Base-by-base conservation (phyloP, 257 asterid species). In the Solanum sejunctum region DNA sequence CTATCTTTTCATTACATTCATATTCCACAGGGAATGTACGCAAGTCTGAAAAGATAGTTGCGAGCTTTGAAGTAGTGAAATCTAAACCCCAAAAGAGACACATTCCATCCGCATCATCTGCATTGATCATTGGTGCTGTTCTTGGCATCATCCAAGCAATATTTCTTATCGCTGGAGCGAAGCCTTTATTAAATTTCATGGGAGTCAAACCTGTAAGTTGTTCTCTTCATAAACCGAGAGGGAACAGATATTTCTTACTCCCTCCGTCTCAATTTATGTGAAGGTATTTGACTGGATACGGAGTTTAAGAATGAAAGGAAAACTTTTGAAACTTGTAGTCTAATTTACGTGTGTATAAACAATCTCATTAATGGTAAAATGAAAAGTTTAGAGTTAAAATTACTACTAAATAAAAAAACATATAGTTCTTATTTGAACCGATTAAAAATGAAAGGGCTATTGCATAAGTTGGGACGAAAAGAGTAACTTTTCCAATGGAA, bases 81-180 rank as follows among this genome's bases (percentile, higher is more conserved):
- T n/a, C 13, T 13, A 86, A 70, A 88, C 83, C 54, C n/a, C 80
- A 69, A 85, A 94, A 92, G 87, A 90, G 90, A 84, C 87, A 85
- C 86, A 93, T 94, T n/a, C 93, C 96, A 52, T 91, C 98, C 20
- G 96, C 95, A 2, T 91, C 98, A 5, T 90, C 97, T 12, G 97
- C 97, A 23, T 85, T 94, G 45, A 88, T 91, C 85, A 91, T 93
- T 58, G 97, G 96, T 7, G 90, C 84, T 47, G 39, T 92, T 80
- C 96, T 94, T n/a, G 98, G 98, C 43, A 58, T 94, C n/a, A 16
- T 92, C 75, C 94, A 92, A 90, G 92, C 94, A 47, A 86, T 70
- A 41, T 85, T 94, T 63, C 86, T 94, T 28, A 94, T 93, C 12
- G 86, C 85, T 17, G 89, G 88, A 9, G 96, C 95, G 69, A 88